Base-by-base conservation (phyloP, 352 stramenopile genomes). In the Globisporangium heterothallicum region DNA sequence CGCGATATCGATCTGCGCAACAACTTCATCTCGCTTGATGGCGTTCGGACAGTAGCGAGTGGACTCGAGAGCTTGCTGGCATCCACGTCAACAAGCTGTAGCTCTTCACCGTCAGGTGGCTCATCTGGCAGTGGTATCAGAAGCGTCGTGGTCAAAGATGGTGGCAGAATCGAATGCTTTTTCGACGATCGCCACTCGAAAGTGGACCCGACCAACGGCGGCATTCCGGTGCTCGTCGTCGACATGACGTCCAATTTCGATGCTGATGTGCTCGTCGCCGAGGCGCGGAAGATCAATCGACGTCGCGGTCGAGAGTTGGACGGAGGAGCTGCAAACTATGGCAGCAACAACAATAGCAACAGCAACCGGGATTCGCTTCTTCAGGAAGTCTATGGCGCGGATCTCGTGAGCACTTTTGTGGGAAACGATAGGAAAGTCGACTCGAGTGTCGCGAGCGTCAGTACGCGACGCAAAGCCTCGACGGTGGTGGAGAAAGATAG, bases 21-120 rank as follows among this genome's bases (percentile, higher is more conserved):
- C n/a, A 92, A 92, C 41, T 86, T 63, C 53, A 66, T 92, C 45
- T 82, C 76, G 14, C 62, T 86, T 2, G 76, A 88, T 45, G 78
- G 78, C 9, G 58, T 89, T 18, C 78, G 81, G 14, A 44, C 50
- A 3, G 58, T 92, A 7, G 81, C 78, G 0, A 81, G 42, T 35
- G 61, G 59, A 1, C 48, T 92, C 0, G 73, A 89, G 49, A 51
- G 40, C 14, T 49, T 10, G 14, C 19, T 32, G 58, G 21, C 26
- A 44, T 9, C 25, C 49, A 29, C 8, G 51, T 4, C 36, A 48
- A 18, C 6, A 56, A 45, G 4, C 26, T n/a, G 22, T 18, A 30
- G 6, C 4, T 13, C 42, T 3, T 10, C 41, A 14, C 0, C 10
- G 32, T 16, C 14, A 38, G 14, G 12, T 4, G 12, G 32, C 6